These are phyloP conservation scores for Neocucurbitaria cava DNA, from an alignment of 2,329 filamentous ascomycete genomes.

Conservation along the genomic window DNA sequence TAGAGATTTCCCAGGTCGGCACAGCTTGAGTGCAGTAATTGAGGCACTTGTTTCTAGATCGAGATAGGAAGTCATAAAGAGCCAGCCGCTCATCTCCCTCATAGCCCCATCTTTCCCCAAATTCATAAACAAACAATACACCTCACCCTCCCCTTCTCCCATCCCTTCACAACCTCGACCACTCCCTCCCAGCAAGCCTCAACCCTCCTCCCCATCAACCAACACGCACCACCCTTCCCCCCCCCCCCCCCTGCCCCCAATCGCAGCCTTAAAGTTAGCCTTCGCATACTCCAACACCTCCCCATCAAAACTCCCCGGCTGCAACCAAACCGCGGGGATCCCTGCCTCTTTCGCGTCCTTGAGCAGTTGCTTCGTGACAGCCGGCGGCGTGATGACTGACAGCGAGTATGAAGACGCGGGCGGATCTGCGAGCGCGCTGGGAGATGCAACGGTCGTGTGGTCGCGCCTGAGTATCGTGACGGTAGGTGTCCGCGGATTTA, in stretches of 20 bases:
- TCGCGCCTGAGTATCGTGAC: conserved; percentile 68
- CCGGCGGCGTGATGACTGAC: conserved; percentile 86
- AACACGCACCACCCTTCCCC: conserved; percentile 52
- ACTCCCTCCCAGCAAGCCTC: conserved; percentile 43
- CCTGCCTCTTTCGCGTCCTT: conserved; percentile 76
- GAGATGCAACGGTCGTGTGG: conserved; percentile 70
- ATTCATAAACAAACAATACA: too few species aligned
- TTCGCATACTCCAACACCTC: conserved; percentile 74
- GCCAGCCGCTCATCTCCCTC: too few species aligned
- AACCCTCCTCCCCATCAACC: conserved; percentile 51
- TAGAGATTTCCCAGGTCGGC: too few species aligned
- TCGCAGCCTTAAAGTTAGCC: conserved; percentile 71
- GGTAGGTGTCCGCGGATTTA: conserved; percentile 75
- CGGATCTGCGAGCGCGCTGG: conserved; percentile 66
- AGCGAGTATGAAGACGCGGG: conserved; percentile 68
- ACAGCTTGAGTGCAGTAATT: too few species aligned
- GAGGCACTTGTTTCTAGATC: too few species aligned
- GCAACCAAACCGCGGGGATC: conserved; percentile 69
- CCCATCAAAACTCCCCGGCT: conserved; percentile 87
- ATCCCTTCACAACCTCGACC: conserved; percentile 41
- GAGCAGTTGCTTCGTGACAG: conserved; percentile 75
- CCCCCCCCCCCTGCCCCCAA: conserved; percentile 54
- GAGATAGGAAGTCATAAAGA: too few species aligned
- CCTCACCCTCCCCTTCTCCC: too few species aligned
- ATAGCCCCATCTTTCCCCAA: too few species aligned